phyloP scores from a whole-genome alignment of 495 filamentous ascomycete species.

The Penicillium pulvis region DNA sequence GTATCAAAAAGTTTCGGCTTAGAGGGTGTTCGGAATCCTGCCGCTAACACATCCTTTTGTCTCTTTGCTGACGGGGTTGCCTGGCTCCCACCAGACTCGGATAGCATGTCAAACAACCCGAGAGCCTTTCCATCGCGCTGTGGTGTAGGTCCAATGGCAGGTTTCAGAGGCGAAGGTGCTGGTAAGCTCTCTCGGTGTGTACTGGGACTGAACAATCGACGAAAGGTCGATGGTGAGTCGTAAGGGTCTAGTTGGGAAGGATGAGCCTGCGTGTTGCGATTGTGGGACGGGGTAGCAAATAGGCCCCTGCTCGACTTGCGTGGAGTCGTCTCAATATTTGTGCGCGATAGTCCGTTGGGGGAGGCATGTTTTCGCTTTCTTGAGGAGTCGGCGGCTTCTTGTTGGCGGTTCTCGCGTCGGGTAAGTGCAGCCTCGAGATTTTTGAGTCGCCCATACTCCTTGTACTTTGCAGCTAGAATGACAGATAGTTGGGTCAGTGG shows the following conservation, averaged over 20 bases:
- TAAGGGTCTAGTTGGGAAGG: constrained; percentile 56
- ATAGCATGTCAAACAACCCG: constrained; percentile 87
- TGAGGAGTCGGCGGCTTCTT: constrained; percentile 27
- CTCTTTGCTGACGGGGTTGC: constrained; percentile 43
- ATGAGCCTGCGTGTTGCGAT: constrained; percentile 35
- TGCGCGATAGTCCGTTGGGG: constrained; percentile 28
- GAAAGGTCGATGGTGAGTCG: constrained; percentile 58
- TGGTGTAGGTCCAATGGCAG: constrained; percentile 79
- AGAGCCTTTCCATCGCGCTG: constrained; percentile 85
- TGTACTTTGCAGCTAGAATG: constrained; percentile 79
- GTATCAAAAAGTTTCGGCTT: constrained; percentile 34
- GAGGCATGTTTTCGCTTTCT: constrained; percentile 47
- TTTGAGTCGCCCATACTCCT: constrained; percentile 78
- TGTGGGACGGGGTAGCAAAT: constrained; percentile 52
- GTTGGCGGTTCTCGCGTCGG: constrained; percentile 31
- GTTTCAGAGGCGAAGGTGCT: constrained; percentile 38
- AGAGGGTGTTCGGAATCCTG: constrained; percentile 44
- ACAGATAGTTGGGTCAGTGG: background rate
- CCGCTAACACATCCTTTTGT: constrained; percentile 32
- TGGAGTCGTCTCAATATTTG: constrained; percentile 24
- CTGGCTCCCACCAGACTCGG: constrained; percentile 55
- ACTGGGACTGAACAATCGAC: constrained; percentile 63
- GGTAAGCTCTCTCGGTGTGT: constrained; percentile 44
- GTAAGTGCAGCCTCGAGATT: constrained; percentile 47
- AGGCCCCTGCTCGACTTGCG: constrained; percentile 38